Evolutionary conservation across 1,284 basidiomycete species (phyloP).

Genomic region (Erythrobasidium hasegawianum): DNA sequence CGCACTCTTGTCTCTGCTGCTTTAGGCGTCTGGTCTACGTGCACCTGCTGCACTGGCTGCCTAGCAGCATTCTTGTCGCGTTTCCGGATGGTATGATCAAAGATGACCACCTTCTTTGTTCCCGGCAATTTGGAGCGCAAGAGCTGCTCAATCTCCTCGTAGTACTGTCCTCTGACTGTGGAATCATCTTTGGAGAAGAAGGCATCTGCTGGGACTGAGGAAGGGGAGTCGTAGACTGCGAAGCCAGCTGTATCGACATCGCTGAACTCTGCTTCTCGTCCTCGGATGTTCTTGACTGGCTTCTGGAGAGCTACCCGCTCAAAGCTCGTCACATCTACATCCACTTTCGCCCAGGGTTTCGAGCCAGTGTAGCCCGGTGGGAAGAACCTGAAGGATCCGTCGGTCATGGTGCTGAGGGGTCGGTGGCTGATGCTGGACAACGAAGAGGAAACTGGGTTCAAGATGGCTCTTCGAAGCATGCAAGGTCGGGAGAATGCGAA

Average conservation of each 20-base stretch:
- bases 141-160: slow-evolving; percentile 29
- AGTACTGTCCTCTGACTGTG: slow-evolving; percentile 21
- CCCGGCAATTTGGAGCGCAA: slow-evolving; percentile 18
- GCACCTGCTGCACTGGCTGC: slow-evolving; percentile 32
- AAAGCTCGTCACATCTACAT: slow-evolving; percentile 14
- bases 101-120: slow-evolving; percentile 28
- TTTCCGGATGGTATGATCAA: slow-evolving; percentile 35
- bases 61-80: slow-evolving; percentile 6
- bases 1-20: slow-evolving; percentile 23
- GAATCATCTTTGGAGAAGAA: slow-evolving; percentile 21
- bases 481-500: too few species aligned
- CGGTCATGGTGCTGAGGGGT: neutral
- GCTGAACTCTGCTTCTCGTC: slow-evolving; percentile 24
- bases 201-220: slow-evolving; percentile 6
- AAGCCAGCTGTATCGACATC: slow-evolving; percentile 24
- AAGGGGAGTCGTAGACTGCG: slow-evolving; percentile 24
- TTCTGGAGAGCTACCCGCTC: neutral
- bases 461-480: too few species aligned
- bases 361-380: slow-evolving; percentile 7
- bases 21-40: slow-evolving; percentile 34
- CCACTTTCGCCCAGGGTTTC: slow-evolving; percentile 31
- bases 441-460: too few species aligned
- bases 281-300: slow-evolving; percentile 23
- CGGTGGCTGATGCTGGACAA: too few species aligned
- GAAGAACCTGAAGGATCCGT: slow-evolving; percentile 1